These are phyloP conservation scores for Pisolithus orientalis DNA, from an alignment of 768 basidiomycete genomes.

Conservation along the genomic window DNA sequence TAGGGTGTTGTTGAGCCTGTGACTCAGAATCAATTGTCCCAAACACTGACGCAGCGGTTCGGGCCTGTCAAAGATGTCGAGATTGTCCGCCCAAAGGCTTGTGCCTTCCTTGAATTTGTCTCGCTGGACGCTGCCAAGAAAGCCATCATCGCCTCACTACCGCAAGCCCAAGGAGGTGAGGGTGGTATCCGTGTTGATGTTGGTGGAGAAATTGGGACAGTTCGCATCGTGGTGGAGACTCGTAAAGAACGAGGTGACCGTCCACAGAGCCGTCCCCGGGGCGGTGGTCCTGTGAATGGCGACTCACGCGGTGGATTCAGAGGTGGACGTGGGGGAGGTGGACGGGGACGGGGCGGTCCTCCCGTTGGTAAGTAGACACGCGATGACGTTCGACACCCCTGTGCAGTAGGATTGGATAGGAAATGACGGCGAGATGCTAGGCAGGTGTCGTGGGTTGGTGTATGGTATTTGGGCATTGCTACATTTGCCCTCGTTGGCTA, in stretches of 20 bases:
- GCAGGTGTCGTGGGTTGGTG: not conserved
- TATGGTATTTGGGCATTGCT: conserved; percentile 1
- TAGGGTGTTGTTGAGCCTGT: conserved; percentile 72
- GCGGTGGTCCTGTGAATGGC: conserved; percentile 51
- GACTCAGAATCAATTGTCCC: conserved; percentile 42
- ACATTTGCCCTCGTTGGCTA: conserved; percentile 7
- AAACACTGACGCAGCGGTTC: conserved; percentile 54
- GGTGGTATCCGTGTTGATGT: conserved; percentile 80
- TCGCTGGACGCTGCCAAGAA: conserved; percentile 73
- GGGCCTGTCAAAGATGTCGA: conserved; percentile 84
- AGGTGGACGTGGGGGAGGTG: conserved; percentile 38
- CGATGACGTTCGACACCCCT: not conserved
- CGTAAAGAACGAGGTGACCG: conserved; percentile 90
- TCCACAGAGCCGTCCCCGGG: conserved; percentile 53
- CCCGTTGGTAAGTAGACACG: conserved; percentile 18
- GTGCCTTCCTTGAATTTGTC: conserved; percentile 90
- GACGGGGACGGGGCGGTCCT: conserved; percentile 36
- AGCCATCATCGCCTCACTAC: conserved; percentile 74
- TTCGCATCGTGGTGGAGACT: conserved; percentile 75
- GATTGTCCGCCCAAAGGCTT: conserved; percentile 81
- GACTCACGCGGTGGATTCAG: conserved; percentile 41
- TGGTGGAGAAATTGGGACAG: conserved; percentile 44
- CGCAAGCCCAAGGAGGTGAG: conserved; percentile 69
- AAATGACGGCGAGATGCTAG: conserved; percentile 1
- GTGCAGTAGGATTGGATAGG: conserved; percentile 1